A percentile compares a stretch with the other conserved stretches of the same genome.
Conservation (phyloP, 2,329 filamentous ascomycete species). For the Neurospora crassa region DNA sequence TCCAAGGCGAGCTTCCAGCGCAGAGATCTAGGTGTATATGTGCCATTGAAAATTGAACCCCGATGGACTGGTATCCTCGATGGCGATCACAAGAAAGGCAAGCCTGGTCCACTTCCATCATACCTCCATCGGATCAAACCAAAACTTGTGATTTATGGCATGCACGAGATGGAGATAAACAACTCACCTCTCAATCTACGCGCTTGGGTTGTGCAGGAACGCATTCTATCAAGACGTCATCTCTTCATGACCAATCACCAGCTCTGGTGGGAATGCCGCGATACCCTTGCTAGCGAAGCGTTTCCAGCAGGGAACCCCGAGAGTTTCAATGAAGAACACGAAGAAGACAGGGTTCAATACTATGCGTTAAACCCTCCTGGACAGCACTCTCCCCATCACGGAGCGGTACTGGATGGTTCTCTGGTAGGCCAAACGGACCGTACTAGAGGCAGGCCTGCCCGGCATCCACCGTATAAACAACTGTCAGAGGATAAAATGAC, state of each 20-base stretch:
- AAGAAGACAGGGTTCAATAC: neutral
- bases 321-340: neutral
- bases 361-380: neutral
- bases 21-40: neutral
- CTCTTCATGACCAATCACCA: neutral
- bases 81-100: too few species aligned
- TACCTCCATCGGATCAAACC: neutral
- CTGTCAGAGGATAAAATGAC: neutral
- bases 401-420: neutral
- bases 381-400: neutral
- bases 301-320: neutral
- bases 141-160: fast-evolving
- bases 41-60: neutral
- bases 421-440: neutral
- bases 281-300: neutral
- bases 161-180: neutral
- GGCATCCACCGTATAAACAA: neutral
- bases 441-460: neutral
- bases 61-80: neutral
- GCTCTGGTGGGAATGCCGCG: neutral
- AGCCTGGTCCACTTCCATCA: neutral
- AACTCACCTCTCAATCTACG: neutral
- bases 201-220: neutral
- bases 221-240: neutral
- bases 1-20: neutral